Percentiles rank a stretch among this genome's conserved stretches.
Evolutionary conservation across 2,329 filamentous ascomycete species (phyloP).

Genomic region (Leptographium radiaticola): DNA sequence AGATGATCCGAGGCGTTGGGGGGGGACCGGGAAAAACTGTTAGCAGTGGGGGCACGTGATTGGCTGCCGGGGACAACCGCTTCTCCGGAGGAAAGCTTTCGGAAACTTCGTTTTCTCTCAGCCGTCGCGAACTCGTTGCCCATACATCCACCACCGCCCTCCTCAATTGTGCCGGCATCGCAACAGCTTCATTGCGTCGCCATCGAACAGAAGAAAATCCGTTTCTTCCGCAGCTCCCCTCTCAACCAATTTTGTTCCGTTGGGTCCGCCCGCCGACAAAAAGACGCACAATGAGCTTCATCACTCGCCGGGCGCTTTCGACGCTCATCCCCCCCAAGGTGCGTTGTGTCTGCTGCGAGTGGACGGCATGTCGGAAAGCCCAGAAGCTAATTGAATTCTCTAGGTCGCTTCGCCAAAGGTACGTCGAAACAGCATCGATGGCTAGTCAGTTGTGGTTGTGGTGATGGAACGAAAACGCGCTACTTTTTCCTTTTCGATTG

Average conservation of each 20-base stretch:
- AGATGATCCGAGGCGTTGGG: conserved; percentile 5
- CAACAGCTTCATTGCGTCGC: conserved; percentile 21
- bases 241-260: conserved; percentile 3
- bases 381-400: not conserved
- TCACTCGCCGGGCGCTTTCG: conserved; percentile 81
- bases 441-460: not conserved
- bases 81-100: conserved; percentile 13
- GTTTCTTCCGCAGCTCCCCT: conserved; percentile 13
- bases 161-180: conserved; percentile 4
- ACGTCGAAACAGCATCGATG: conserved; percentile 29
- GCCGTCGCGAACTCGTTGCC: not conserved
- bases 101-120: conserved; percentile 9
- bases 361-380: not conserved
- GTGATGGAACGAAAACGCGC: conserved; percentile 4
- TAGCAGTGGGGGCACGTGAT: conserved; percentile 9
- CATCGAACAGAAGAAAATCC: not conserved
- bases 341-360: conserved; percentile 20
- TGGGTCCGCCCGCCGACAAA: conserved; percentile 14
- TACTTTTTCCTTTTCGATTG: conserved; percentile 2
- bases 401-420: conserved; percentile 77
- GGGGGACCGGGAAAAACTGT: not conserved
- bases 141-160: not conserved
- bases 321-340: conserved; percentile 99
- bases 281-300: conserved; percentile 72
- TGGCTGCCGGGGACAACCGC: conserved; percentile 21